These are phyloP conservation scores for Trichosporon sp. DNA, from an alignment of 1,284 basidiomycete genomes.

Conservation along the genomic window DNA sequence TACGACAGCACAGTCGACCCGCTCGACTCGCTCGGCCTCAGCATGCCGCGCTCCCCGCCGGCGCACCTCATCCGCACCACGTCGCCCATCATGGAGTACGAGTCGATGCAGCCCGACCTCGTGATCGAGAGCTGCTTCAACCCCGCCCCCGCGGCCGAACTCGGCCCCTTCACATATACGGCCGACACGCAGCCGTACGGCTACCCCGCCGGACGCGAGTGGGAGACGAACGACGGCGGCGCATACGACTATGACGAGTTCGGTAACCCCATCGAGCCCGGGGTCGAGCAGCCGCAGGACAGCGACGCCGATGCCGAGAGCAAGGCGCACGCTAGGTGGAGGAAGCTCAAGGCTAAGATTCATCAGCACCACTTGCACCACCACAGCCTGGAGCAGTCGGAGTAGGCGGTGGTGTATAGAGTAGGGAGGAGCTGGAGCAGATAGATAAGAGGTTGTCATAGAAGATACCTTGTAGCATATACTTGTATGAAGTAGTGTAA, in stretches of 20 bases:
- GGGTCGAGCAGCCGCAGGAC: not conserved
- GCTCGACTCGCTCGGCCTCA: not conserved
- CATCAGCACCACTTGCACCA: not conserved
- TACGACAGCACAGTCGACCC: not conserved
- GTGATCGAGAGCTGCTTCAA: conserved; percentile 45
- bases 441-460: too few species aligned
- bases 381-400: not conserved
- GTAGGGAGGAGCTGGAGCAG: not conserved
- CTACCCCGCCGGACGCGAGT: not conserved
- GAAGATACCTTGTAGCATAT: too few species aligned
- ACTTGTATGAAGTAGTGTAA: too few species aligned
- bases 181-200: not conserved
- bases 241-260: not conserved
- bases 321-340: not conserved
- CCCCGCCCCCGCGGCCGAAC: conserved; percentile 27
- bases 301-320: not conserved
- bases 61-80: not conserved
- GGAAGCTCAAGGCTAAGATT: not conserved
- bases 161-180: conserved; percentile 39
- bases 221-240: not conserved
- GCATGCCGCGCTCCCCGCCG: not conserved
- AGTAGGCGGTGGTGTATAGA: too few species aligned
- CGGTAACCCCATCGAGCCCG: not conserved
- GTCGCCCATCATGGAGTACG: not conserved
- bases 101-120: conserved; percentile 26